Conservation (phyloP, 768 basidiomycete species). For the Coprinopsis marcescibilis region DNA sequence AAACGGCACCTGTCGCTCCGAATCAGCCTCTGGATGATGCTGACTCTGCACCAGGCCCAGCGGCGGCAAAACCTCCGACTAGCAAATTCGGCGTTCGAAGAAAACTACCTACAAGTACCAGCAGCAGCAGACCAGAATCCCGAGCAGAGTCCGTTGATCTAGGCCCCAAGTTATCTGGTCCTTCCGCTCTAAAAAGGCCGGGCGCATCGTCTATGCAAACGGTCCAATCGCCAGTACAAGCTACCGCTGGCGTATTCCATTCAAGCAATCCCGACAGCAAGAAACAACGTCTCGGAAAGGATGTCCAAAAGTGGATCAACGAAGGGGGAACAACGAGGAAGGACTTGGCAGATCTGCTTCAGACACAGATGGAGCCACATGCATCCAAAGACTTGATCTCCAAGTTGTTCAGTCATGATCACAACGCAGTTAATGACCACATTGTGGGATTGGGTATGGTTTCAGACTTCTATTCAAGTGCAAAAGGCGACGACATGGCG, state of each 20-base stretch:
- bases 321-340: conserved; percentile 79
- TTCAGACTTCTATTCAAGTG: conserved; percentile 66
- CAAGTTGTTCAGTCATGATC: conserved; percentile 90
- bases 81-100: conserved; percentile 61
- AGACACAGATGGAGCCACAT: conserved; percentile 88
- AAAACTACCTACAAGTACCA: conserved; percentile 59
- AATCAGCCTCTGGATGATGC: conserved; percentile 1
- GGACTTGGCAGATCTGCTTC: conserved; percentile 81
- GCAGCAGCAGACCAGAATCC: conserved; percentile 47
- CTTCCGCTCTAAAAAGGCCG: conserved; percentile 24
- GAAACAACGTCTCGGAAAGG: conserved; percentile 63
- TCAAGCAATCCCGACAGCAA: conserved; percentile 58
- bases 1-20: conserved; percentile 36
- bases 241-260: conserved; percentile 36
- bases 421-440: conserved; percentile 91
- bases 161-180: conserved; percentile 26
- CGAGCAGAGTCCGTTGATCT: conserved; percentile 39
- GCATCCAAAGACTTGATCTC: conserved; percentile 69
- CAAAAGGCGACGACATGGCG: conserved; percentile 51
- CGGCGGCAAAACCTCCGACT: conserved; percentile 33
- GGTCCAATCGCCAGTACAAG: conserved; percentile 22
- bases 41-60: conserved; percentile 20
- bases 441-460: conserved; percentile 70
- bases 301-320: conserved; percentile 77
- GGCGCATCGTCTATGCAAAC: conserved; percentile 19